Base-by-base conservation (phyloP, 768 basidiomycete genomes). In the Amanita molliuscula region DNA sequence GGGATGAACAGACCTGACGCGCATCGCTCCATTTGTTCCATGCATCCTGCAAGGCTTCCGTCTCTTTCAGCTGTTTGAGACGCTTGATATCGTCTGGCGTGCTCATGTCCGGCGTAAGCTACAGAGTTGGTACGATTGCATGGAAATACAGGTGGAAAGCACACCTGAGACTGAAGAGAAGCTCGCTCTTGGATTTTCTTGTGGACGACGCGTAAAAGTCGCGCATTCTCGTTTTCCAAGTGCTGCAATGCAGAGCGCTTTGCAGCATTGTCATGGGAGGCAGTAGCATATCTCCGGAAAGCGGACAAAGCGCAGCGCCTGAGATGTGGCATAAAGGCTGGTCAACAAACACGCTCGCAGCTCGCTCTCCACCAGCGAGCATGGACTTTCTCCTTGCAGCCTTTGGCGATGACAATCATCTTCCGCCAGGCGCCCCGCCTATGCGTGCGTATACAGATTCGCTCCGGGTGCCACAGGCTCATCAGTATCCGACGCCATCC, bases 21-120 rank as follows among this genome's bases (percentile, higher is more conserved):
- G 76, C 72, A n/a, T 66, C 63, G 18, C 59, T 60, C 78, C 83
- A 90, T 20, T 71, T 62, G 25, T 77, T 65, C 88, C 89, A 94
- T 8, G 82, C 83, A 9, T 69, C 62, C 33, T 77, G 73, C 3
- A 93, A 66, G 2, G 79, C 72, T 55, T 88, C 84, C 10, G 82
- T 62, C 50, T 89, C 84, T 55, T 84, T 85, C 38, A 84, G 62
- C 21, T 77, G 72, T 54, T 80, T 81, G 1, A 84, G 73, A 8
- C 71, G 66, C 8, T 67, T 62, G 47, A 88, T 77, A 54, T 84
- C 80, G 38, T 77, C 77, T 6, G 71, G 66, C 13, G 74, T 71
- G 3, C 77, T 73, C 63, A 76, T 68, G 45, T 72, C 67, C 8
- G 76, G 74, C 3, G 79, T 74, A 20, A 81, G 62, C 81, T 82